Evolutionary conservation across 2,329 filamentous ascomycete species (phyloP).

Genomic region (Claviceps africana): DNA sequence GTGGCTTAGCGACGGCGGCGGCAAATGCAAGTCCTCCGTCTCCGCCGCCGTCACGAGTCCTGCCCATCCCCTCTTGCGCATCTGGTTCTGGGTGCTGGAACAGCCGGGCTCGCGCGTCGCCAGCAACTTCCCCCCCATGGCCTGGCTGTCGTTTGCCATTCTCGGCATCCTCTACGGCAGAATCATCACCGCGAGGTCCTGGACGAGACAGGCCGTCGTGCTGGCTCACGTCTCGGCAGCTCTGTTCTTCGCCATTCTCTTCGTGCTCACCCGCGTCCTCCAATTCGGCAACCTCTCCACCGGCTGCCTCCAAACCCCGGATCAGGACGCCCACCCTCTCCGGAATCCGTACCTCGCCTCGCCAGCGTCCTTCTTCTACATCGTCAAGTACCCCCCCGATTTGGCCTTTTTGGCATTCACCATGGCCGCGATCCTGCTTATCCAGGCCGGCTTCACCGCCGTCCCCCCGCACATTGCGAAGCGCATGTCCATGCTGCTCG

Average conservation of each 20-base stretch:
- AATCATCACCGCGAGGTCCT: constrained; percentile 19
- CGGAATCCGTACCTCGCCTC: constrained; percentile 29
- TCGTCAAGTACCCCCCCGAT: constrained; percentile 33
- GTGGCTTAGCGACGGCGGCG: constrained; percentile 27
- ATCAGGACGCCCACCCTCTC: constrained; percentile 16
- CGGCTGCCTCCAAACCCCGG: constrained; percentile 26
- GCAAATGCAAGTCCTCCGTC: constrained; percentile 17
- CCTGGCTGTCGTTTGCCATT: constrained; percentile 32
- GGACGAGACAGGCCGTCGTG: constrained; percentile 14
- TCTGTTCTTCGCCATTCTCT: constrained; percentile 21
- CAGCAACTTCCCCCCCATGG: constrained; percentile 30
- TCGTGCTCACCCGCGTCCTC: constrained; percentile 26
- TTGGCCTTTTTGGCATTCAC: constrained; percentile 30
- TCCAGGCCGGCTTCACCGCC: constrained; percentile 23
- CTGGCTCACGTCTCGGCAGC: constrained; percentile 17
- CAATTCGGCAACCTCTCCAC: constrained; percentile 30
- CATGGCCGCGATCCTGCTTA: constrained; percentile 23
- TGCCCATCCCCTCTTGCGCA: constrained; percentile 14
- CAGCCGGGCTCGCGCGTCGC: constrained; percentile 13
- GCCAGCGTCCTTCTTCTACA: constrained; percentile 29
- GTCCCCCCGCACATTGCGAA: constrained; percentile 18
- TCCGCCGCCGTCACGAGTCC: constrained; percentile 4
- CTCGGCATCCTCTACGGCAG: constrained; percentile 30
- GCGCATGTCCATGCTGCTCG: constrained; percentile 22
- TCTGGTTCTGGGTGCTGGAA: constrained; percentile 28